Base-by-base conservation (phyloP, 345 rosid species). In the Eucalyptus microcorys region DNA sequence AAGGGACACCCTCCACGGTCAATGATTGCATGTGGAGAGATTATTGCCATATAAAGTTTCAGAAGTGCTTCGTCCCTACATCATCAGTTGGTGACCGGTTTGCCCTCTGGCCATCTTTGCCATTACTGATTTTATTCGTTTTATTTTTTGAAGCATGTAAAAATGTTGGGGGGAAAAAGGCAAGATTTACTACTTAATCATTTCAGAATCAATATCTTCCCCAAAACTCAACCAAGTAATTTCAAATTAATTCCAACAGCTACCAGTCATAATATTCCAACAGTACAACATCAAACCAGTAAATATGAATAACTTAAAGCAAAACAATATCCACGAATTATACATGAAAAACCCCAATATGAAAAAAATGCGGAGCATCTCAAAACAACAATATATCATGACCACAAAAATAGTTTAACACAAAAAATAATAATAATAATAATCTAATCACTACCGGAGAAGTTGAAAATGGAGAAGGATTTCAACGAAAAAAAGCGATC, bases 361-460 rank as follows among this genome's bases (percentile, higher is more conserved):
- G 7, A 17, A 71, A 71, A 34, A 37, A 37, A 17, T 19, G 40
- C 1, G 10, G 0, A 37, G 45, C 45, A 5, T 37, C 27, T 71
- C 27, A 10, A 76, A 76, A 76, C 27, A 76, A 76, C 8, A 21
- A 40, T 10, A 40, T 10, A 76, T 76, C 15, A 10, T 21, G 4
- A 71, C 45, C 43, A 68, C 19, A 6, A 19, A 21, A 5, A 3
- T 76, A 42, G 8, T 10, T 37, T 10, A 10, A 76, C 8, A 10
- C 4, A 5, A 3, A 71, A 71, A 19, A 37, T 2, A 3, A 13
- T 0, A 30, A 6, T 0, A 21, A 17, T 17, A 5, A 71, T 10
- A 17, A 5, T 71, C 8, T 40, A 0, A 21, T 6, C 27, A 10
- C 5, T 19, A 12, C 14, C 1, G 15, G 45, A 76, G 30, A 76